Evolutionary conservation across 2,329 filamentous ascomycete species (phyloP).

Genomic region (Ceratocystis destructans): DNA sequence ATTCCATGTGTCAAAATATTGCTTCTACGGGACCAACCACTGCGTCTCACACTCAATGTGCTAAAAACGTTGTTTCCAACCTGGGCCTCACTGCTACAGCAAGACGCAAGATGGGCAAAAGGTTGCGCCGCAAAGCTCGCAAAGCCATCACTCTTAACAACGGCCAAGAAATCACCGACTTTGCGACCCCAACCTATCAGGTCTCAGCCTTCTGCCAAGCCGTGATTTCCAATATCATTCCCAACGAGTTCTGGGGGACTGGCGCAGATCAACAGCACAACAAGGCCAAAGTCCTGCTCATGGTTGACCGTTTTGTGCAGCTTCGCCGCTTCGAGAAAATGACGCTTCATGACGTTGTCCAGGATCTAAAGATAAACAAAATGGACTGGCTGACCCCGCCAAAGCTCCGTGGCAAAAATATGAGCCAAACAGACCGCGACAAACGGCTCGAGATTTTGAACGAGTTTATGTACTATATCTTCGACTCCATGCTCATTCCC

Average conservation of each 20-base stretch:
- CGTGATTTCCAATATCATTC: conserved; percentile 57
- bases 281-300: conserved; percentile 44
- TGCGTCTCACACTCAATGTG: not conserved
- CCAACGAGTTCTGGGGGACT: conserved; percentile 58
- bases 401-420: conserved; percentile 35
- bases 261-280: conserved; percentile 45
- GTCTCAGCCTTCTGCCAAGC: conserved; percentile 83
- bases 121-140: not conserved
- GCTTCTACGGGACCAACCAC: not conserved
- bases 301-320: conserved; percentile 63
- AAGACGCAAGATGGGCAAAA: conserved; percentile 7
- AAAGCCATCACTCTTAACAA: conserved; percentile 7
- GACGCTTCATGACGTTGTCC: conserved; percentile 62
- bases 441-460: conserved; percentile 69
- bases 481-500: conserved; percentile 83
- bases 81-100: not conserved
- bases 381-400: conserved; percentile 61
- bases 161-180: conserved; percentile 41
- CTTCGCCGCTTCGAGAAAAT: conserved; percentile 71
- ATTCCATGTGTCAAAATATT: not conserved
- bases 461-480: conserved; percentile 82
- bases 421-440: conserved; percentile 54
- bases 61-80: not conserved
- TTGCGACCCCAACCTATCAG: conserved; percentile 51
- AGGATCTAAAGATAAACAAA: conserved; percentile 49